Evolutionary conservation across 352 stramenopile species (phyloP).

Genomic region (Blastocystis hominis): DNA sequence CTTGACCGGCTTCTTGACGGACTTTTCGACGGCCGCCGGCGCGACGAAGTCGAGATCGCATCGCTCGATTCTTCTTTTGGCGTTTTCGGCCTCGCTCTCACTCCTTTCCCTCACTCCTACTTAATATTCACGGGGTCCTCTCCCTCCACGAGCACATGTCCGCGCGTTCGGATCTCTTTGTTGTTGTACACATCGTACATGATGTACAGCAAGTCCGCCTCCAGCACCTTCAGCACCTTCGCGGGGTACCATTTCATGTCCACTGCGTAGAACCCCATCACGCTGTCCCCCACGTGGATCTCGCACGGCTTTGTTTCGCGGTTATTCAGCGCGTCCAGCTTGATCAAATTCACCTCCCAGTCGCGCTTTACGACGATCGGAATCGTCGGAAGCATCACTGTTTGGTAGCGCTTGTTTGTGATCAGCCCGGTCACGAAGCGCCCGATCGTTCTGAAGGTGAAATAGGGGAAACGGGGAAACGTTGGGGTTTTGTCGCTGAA

Average conservation of each 20-base stretch:
- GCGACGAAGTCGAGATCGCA: background rate
- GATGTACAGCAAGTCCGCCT: background rate
- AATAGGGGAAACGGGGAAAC: background rate
- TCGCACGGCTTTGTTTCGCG: background rate
- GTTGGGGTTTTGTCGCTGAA: conserved; percentile 1
- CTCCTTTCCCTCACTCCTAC: background rate
- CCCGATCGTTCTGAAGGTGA: conserved; percentile 10
- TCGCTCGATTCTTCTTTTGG: background rate
- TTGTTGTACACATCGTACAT: conserved; percentile 39
- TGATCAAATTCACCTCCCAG: conserved; percentile 45
- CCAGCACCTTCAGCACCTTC: background rate
- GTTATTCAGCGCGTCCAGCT: conserved; percentile 8
- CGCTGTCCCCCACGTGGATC: conserved; percentile 33
- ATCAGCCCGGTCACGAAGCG: background rate
- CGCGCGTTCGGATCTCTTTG: conserved; percentile 1
- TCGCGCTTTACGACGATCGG: conserved; percentile 24
- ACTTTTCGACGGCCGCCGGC: background rate
- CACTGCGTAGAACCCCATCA: conserved; percentile 46
- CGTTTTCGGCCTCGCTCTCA: background rate
- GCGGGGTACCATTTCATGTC: conserved; percentile 50
- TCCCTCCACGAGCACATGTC: conserved; percentile 10
- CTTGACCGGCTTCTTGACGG: background rate
- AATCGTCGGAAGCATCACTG: conserved; percentile 21
- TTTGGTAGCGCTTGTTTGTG: conserved; percentile 51
- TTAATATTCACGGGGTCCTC: conserved; percentile 5